Conservation (phyloP, 2,329 filamentous ascomycete genomes). For the Pleomassaria siparia region DNA sequence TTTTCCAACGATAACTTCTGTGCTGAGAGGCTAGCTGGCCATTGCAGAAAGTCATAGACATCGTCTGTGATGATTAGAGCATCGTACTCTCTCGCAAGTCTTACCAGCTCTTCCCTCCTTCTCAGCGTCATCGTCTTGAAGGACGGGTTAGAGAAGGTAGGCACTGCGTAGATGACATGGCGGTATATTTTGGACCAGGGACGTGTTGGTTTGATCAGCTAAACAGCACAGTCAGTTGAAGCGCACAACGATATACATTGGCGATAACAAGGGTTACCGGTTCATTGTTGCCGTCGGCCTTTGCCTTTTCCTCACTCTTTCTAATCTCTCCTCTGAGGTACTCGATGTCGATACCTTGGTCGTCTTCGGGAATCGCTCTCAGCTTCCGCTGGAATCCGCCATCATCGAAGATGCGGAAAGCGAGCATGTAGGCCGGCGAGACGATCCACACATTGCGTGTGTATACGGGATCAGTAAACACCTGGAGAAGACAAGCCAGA, state of each 20-base stretch:
- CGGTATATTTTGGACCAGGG: slow-evolving; percentile 76
- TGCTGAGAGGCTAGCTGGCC: slow-evolving; percentile 54
- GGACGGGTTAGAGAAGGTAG: slow-evolving; percentile 86
- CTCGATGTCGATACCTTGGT: slow-evolving; percentile 72
- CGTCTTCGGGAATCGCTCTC: slow-evolving; percentile 73
- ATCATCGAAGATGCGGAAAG: slow-evolving; percentile 82
- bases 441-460: slow-evolving; percentile 80
- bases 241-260: slow-evolving; percentile 1
- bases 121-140: slow-evolving; percentile 75
- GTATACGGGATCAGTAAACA: slow-evolving; percentile 75
- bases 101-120: slow-evolving; percentile 68
- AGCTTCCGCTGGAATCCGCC: slow-evolving; percentile 69
- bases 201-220: slow-evolving; percentile 60
- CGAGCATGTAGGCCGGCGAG: slow-evolving; percentile 81
- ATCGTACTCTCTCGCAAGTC: slow-evolving; percentile 75
- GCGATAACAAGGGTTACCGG: slow-evolving; percentile 44
- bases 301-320: slow-evolving; percentile 51
- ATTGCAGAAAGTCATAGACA: slow-evolving; percentile 91
- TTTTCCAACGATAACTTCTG: slow-evolving; percentile 35
- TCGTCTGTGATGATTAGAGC: slow-evolving; percentile 87
- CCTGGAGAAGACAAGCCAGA: slow-evolving; percentile 73
- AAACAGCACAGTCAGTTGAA: slow-evolving; percentile 5
- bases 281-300: slow-evolving; percentile 39
- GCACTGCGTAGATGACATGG: slow-evolving; percentile 85
- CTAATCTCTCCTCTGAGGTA: slow-evolving; percentile 56